phyloP scores from a whole-genome alignment of 2,329 filamentous ascomycete genomes.

The Coleophoma eucalyptorum region DNA sequence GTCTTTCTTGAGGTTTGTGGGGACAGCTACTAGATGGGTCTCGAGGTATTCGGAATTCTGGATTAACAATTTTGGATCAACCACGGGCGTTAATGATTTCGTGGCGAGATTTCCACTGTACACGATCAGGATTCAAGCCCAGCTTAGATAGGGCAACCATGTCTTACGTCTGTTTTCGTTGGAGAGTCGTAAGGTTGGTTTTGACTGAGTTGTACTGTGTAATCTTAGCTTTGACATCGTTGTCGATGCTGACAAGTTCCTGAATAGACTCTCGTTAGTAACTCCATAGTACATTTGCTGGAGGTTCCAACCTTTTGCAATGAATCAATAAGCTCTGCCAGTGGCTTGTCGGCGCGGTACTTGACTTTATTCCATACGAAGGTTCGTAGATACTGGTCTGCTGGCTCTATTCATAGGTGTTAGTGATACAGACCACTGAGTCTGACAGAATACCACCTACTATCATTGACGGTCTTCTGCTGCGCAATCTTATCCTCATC shows the following conservation, averaged over 20 bases:
- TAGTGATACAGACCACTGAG: neutral
- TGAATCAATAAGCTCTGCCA: conserved; percentile 81
- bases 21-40: conserved; percentile 90
- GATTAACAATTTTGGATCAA: conserved; percentile 75
- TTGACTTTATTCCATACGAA: conserved; percentile 98
- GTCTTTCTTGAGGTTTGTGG: conserved; percentile 75
- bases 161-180: conserved; percentile 83
- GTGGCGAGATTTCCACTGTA: conserved; percentile 84
- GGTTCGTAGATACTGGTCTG: conserved; percentile 83
- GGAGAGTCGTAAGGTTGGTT: conserved; percentile 73
- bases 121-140: conserved; percentile 10
- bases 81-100: conserved; percentile 86
- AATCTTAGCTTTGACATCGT: conserved; percentile 92
- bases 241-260: conserved; percentile 90
- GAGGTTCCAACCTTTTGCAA: conserved; percentile 69
- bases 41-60: conserved; percentile 95
- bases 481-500: conserved; percentile 60
- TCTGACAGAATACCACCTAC: conserved; percentile 54
- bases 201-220: conserved; percentile 92
- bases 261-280: conserved; percentile 28
- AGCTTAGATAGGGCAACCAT: neutral
- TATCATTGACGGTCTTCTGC: conserved; percentile 76
- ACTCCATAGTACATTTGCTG: neutral
- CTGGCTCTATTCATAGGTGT: conserved; percentile 65
- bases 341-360: conserved; percentile 87